phyloP scores from a whole-genome alignment of 495 filamentous ascomycete species.

The Penicillium chermesinum region DNA sequence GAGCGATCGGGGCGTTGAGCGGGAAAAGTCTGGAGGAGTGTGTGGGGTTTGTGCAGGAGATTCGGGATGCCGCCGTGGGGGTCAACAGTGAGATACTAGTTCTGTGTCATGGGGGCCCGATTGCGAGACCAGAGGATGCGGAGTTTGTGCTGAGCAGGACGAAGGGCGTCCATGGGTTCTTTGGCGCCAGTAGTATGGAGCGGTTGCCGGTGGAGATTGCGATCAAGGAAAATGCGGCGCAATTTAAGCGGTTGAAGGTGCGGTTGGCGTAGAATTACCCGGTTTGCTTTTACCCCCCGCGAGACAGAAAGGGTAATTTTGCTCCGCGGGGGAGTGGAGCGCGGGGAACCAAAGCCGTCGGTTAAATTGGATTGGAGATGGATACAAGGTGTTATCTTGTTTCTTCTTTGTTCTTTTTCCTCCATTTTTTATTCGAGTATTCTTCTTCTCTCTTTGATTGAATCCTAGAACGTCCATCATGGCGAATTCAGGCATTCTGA shows the following conservation, averaged over 20 bases:
- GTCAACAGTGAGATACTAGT: slow-evolving; percentile 57
- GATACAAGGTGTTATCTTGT: too few relatives aligned
- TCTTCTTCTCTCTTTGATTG: not conserved
- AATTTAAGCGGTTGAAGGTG: slow-evolving; percentile 51
- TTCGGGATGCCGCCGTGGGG: slow-evolving; percentile 52
- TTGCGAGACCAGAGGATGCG: slow-evolving; percentile 58
- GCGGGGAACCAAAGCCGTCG: slow-evolving; percentile 10
- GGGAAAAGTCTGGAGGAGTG: slow-evolving; percentile 59
- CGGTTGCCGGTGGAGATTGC: slow-evolving; percentile 64
- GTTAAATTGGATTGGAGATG: slow-evolving; percentile 20
- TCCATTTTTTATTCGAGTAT: not conserved
- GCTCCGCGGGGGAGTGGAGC: slow-evolving; percentile 14
- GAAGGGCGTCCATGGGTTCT: slow-evolving; percentile 63
- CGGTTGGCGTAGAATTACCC: slow-evolving; percentile 7
- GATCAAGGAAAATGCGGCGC: slow-evolving; percentile 54
- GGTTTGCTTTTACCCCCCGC: too few relatives aligned
- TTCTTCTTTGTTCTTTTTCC: too few relatives aligned
- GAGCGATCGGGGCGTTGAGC: slow-evolving; percentile 56
- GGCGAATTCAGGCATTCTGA: slow-evolving; percentile 31
- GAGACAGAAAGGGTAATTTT: slow-evolving; percentile 26
- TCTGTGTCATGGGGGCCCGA: slow-evolving; percentile 64
- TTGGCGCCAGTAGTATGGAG: slow-evolving; percentile 68
- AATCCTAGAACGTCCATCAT: slow-evolving; percentile 11
- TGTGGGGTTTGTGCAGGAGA: slow-evolving; percentile 54
- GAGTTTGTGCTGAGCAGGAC: slow-evolving; percentile 54